These are phyloP conservation scores for Marasmius sp. DNA, from an alignment of 1,284 basidiomycete genomes.

Conservation along the genomic window DNA sequence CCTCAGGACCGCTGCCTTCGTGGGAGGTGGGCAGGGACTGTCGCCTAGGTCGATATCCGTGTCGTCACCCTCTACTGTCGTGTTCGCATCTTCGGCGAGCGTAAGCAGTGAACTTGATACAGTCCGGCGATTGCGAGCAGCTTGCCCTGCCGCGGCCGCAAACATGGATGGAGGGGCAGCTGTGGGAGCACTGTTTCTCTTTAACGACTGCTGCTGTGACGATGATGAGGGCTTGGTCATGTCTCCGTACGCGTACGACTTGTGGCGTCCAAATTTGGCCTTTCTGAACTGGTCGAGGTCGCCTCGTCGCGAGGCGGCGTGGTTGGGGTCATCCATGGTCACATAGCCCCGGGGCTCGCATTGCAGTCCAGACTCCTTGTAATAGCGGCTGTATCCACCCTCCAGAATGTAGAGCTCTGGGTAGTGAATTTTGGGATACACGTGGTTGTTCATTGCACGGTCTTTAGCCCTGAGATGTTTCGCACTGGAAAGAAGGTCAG, in stretches of 20 bases:
- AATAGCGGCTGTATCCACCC: conserved; percentile 94
- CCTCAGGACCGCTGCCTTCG: conserved; percentile 35
- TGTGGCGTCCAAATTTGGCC: conserved; percentile 81
- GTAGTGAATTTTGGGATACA: conserved; percentile 93
- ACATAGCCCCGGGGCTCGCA: conserved; percentile 87
- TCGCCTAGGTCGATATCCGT: conserved; percentile 76
- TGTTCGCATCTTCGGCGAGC: conserved; percentile 64
- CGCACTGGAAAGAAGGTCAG: conserved; percentile 54
- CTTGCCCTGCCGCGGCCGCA: conserved; percentile 69
- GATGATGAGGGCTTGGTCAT: conserved; percentile 36
- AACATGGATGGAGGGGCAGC: conserved; percentile 53
- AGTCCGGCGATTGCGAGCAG: conserved; percentile 58
- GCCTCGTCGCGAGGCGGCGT: conserved; percentile 75
- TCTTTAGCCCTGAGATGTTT: conserved; percentile 92
- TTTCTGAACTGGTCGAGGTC: conserved; percentile 93
- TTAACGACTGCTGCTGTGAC: conserved; percentile 42
- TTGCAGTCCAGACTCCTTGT: conserved; percentile 59
- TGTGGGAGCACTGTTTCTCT: conserved; percentile 62
- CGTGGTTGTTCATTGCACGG: conserved; percentile 81
- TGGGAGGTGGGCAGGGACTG: conserved; percentile 78
- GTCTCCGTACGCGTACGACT: conserved; percentile 88
- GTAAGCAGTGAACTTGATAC: conserved; percentile 46
- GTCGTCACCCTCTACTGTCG: conserved; percentile 59
- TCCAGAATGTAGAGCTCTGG: conserved; percentile 97
- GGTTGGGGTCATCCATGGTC: conserved; percentile 91